These are phyloP conservation scores for Musa beccarii DNA, from an alignment of 176 grass and related monocot species.

Conservation along the genomic window DNA sequence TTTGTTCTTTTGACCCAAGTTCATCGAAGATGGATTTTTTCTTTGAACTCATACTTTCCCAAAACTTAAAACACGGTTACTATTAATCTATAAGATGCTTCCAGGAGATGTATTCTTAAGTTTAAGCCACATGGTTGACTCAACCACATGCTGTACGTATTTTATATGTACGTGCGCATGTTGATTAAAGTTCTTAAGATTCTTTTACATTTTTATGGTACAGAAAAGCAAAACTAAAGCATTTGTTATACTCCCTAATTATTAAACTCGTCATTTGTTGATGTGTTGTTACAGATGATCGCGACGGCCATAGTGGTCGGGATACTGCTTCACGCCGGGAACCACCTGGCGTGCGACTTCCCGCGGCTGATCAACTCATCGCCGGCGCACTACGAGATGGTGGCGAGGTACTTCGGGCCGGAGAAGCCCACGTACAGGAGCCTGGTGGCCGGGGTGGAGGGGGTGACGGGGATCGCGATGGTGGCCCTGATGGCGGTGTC, in stretches of 20 bases:
- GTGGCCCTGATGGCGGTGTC: slow-evolving; percentile 77
- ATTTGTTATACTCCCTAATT: no score
- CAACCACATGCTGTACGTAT: background rate
- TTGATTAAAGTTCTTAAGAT: background rate
- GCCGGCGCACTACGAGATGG: slow-evolving; percentile 53
- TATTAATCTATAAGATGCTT: background rate
- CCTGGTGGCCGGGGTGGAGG: slow-evolving; percentile 54
- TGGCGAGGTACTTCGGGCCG: slow-evolving; percentile 50
- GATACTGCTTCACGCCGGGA: slow-evolving; percentile 84
- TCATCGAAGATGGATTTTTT: background rate
- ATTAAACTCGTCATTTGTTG: background rate
- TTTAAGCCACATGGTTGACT: background rate
- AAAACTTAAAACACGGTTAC: background rate
- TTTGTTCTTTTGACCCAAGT: background rate
- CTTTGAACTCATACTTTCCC: background rate
- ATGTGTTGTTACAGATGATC: slow-evolving; percentile 49
- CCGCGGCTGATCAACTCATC: slow-evolving; percentile 55
- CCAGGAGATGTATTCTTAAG: background rate
- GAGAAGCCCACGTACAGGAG: slow-evolving; percentile 46
- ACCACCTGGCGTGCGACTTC: slow-evolving; percentile 93
- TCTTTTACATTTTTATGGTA: background rate
- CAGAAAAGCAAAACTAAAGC: no score
- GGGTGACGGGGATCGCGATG: slow-evolving; percentile 73
- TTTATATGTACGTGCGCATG: background rate
- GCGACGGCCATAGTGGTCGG: slow-evolving; percentile 87